Conservation (phyloP, 2,329 filamentous ascomycete species). For the Pseudopithomyces chartarum region DNA sequence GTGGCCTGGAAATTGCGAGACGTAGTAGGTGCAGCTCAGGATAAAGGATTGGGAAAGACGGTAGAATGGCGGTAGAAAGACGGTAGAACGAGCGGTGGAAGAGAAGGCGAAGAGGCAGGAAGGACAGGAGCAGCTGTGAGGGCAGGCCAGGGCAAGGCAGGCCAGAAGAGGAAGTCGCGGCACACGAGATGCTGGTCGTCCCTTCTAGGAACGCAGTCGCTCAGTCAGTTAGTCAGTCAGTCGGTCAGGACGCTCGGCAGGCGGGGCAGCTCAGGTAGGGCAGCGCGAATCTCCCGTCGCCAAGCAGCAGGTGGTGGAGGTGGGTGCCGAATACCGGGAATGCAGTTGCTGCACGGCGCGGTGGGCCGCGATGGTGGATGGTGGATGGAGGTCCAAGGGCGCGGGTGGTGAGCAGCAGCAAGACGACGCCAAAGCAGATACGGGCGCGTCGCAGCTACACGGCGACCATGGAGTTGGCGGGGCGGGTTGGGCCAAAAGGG, state of each 20-base stretch:
- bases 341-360: conserved; percentile 5
- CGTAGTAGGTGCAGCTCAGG: conserved; percentile 8
- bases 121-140: not conserved
- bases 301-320: conserved; percentile 19
- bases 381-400: conserved; percentile 24
- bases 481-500: conserved; percentile 26
- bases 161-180: conserved; percentile 3
- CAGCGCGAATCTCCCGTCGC: conserved; percentile 25
- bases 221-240: not conserved
- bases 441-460: conserved; percentile 24
- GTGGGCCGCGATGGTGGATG: conserved; percentile 20
- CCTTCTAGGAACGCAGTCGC: conserved; percentile 23
- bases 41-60: conserved; percentile 14
- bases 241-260: conserved; percentile 1
- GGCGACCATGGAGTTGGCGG: conserved; percentile 29
- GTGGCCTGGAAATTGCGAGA: not conserved
- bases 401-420: conserved; percentile 27
- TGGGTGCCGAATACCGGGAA: conserved; percentile 11
- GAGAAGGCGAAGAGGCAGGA: conserved; percentile 12
- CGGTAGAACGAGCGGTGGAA: conserved; percentile 10
- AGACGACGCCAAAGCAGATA: conserved; percentile 33
- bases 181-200: conserved; percentile 21
- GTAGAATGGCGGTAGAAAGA: conserved; percentile 13
- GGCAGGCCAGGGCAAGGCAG: not conserved
- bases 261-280: conserved; percentile 26